These are phyloP conservation scores for Cucumis hystrix DNA, from an alignment of 306 rosid species.

Conservation along the genomic window DNA sequence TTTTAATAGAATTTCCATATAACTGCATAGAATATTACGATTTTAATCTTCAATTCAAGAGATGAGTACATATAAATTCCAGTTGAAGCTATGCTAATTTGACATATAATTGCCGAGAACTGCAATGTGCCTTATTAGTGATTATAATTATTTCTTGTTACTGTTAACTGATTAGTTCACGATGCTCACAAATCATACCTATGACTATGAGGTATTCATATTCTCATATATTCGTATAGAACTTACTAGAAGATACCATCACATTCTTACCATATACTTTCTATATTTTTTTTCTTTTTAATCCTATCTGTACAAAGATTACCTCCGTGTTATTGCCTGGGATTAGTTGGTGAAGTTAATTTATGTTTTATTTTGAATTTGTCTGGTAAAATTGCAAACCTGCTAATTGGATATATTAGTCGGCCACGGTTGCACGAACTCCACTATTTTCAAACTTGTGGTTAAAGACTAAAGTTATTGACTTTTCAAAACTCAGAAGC, in stretches of 20 bases:
- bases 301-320: background rate
- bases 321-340: background rate
- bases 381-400: background rate
- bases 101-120: background rate
- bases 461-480: background rate
- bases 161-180: background rate
- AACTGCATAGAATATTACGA: background rate
- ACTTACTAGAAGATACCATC: background rate
- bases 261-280: background rate
- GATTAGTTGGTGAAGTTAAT: background rate
- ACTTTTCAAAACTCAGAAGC: background rate
- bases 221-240: too few species aligned
- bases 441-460: background rate
- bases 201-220: background rate
- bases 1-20: background rate
- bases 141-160: background rate
- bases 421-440: background rate
- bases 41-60: too few species aligned
- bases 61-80: too few species aligned
- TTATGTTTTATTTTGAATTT: background rate
- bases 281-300: background rate
- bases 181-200: background rate
- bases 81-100: too few species aligned
- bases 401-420: background rate
- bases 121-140: background rate